Base-by-base conservation (phyloP, 257 asterid genomes). In the Cynanchum wilfordii region DNA sequence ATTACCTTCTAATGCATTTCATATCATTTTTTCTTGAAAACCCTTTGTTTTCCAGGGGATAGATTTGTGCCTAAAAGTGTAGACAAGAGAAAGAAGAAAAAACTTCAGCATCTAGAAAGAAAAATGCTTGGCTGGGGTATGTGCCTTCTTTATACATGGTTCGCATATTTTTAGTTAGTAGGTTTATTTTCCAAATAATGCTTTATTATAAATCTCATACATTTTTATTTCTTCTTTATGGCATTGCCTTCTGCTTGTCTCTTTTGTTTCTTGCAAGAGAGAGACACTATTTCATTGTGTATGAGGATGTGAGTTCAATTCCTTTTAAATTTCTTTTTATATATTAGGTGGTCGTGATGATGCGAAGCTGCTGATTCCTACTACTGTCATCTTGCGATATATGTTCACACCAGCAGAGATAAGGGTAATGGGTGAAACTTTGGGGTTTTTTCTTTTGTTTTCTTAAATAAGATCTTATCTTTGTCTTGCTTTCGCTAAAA, bases 91-190 rank as follows among this genome's bases (percentile, higher is more conserved):
- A 95, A 89, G 91, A 92, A 92, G 90, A 92, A 73, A 78, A 95
- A 92, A 74, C 86, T 88, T 81, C 92, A 95, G 85, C 85, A 84
- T 81, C 95, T 87, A 65, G 99, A 95, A 81, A 88, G 84, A 75
- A 95, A 95, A 87, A 90, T 95, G 96, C 89, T 92, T 78, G 96
- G 99, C 74, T 95, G 99, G 99, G 99, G 99, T 95, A 88, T 16
- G 91, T 73, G 73, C 79, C 73, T 76, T 22, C 33, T 10, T 51
- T 70, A 15, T 45, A 49, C 47, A 57, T 5, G 10, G 40, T 67
- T 67, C 13, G 30, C 29, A 30, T 33, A 16, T 44, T 62, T 63
- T 7, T 2, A 19, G 49, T 63, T 15, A 7, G 47, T 63, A 63
- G 33, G 33, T 63, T 12, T 33, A 19, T 64, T 42, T 33, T 33